A percentile compares a stretch with the other conserved stretches of the same genome.
These are phyloP conservation scores for Eucalyptus brandiana DNA, from an alignment of 345 rosid genomes.

Conservation along the genomic window DNA sequence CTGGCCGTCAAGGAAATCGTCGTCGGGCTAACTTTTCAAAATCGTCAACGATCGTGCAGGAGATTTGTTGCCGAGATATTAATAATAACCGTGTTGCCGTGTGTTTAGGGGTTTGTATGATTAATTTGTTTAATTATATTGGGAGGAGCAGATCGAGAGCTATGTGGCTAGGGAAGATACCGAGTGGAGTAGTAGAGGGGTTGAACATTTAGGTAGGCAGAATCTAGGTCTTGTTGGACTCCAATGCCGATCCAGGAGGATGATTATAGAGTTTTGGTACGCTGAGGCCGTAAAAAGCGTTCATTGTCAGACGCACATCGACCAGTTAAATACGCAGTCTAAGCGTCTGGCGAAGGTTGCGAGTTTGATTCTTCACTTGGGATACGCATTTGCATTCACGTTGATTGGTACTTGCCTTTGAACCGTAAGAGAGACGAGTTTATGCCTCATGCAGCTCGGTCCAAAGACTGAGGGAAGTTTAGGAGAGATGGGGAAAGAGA, in stretches of 20 bases:
- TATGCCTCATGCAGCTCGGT: background rate
- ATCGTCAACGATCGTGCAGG: constrained; percentile 17
- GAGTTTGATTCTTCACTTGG: background rate
- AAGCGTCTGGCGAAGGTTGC: background rate
- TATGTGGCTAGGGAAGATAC: background rate
- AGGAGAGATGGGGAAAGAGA: constrained; percentile 7
- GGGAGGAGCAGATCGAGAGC: background rate
- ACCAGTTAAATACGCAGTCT: background rate
- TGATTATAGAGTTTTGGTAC: background rate
- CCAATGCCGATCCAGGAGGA: background rate
- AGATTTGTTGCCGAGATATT: background rate
- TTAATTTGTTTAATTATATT: background rate
- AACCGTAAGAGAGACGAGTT: background rate
- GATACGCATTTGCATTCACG: background rate
- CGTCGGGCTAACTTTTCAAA: background rate
- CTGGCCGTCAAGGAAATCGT: constrained; percentile 12
- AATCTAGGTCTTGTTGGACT: constrained; percentile 8
- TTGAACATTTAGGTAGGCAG: constrained; percentile 4
- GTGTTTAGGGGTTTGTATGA: background rate
- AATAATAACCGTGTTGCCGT: background rate
- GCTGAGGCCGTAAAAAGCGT: background rate
- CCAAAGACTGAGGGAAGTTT: constrained; percentile 1
- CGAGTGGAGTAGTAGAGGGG: background rate
- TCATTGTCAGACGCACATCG: background rate
- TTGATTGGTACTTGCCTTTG: background rate